These are phyloP conservation scores for Thermomyces lanuginosus DNA, from an alignment of 2,329 filamentous ascomycete genomes.

Conservation along the genomic window DNA sequence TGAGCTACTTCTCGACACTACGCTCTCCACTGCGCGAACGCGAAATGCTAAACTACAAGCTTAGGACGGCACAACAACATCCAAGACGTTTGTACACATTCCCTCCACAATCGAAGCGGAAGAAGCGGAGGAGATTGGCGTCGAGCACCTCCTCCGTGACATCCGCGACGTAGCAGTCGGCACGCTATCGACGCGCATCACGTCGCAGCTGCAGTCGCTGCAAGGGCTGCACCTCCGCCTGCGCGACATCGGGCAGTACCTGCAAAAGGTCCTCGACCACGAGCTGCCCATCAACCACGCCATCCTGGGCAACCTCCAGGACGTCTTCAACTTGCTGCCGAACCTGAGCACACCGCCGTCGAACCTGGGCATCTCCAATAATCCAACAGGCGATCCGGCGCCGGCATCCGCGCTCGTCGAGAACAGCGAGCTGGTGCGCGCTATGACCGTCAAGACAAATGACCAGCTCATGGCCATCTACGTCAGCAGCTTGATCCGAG, in stretches of 20 bases:
- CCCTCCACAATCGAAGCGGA: slow-evolving; percentile 97
- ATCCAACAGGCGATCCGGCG: slow-evolving; percentile 35
- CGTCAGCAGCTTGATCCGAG: slow-evolving; percentile 85
- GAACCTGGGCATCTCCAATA: too few relatives aligned
- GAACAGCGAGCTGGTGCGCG: slow-evolving; percentile 77
- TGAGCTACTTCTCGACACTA: slow-evolving; percentile 24
- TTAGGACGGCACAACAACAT: slow-evolving; percentile 89
- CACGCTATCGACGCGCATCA: slow-evolving; percentile 89
- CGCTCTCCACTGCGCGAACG: background rate
- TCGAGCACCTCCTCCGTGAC: slow-evolving; percentile 92
- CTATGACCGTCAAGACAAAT: slow-evolving; percentile 98
- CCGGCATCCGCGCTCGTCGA: slow-evolving; percentile 34
- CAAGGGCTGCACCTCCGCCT: slow-evolving; percentile 89
- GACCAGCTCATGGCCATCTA: slow-evolving; percentile 99
- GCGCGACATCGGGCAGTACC: slow-evolving; percentile 85
- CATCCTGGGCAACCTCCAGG: slow-evolving; percentile 94
- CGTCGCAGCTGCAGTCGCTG: slow-evolving; percentile 90
- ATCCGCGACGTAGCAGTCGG: slow-evolving; percentile 96
- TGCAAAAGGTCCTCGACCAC: slow-evolving; percentile 87
- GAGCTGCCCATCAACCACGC: slow-evolving; percentile 92
- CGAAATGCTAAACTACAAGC: background rate
- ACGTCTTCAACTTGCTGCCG: slow-evolving; percentile 94
- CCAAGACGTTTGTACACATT: slow-evolving; percentile 95
- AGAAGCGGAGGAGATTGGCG: slow-evolving; percentile 96
- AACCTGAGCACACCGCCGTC: slow-evolving; percentile 77